A percentile compares a stretch with the other conserved stretches of the same genome.
Evolutionary conservation across 176 grass and related monocot species (phyloP).

Genomic region (Eleusine indica): DNA sequence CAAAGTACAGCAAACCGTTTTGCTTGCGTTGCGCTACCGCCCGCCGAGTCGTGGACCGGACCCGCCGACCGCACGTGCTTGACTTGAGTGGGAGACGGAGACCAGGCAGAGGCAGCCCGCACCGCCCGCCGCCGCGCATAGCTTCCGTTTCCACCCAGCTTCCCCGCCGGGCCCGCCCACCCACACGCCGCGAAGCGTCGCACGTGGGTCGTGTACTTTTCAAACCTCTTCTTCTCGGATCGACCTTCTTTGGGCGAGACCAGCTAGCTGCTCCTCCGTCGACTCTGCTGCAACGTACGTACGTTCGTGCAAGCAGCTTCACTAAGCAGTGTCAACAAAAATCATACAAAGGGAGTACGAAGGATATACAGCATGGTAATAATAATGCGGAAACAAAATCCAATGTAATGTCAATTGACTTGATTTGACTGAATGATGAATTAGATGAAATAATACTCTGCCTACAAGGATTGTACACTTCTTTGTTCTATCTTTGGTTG

Average conservation of each 20-base stretch:
- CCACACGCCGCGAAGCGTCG: background rate
- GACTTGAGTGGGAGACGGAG: background rate
- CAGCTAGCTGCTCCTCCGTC: too few relatives aligned
- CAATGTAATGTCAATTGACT: background rate
- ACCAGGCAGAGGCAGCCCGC: background rate
- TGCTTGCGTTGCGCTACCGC: too few relatives aligned
- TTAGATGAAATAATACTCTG: background rate
- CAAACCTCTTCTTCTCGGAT: background rate
- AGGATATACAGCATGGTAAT: too few relatives aligned
- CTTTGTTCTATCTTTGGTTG: background rate
- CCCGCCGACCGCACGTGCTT: conserved; percentile 40
- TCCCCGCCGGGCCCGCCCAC: background rate
- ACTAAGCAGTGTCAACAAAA: too few relatives aligned
- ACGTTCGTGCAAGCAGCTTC: too few relatives aligned
- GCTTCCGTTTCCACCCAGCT: conserved; percentile 50
- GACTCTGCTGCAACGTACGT: background rate
- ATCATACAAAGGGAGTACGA: too few relatives aligned
- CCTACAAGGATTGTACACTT: conserved; percentile 26
- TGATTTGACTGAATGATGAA: background rate
- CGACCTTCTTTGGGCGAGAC: background rate
- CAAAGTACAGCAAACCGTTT: background rate
- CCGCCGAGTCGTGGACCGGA: background rate
- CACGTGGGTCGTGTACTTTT: conserved; percentile 39
- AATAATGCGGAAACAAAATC: background rate
- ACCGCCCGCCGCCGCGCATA: conserved; percentile 24